phyloP scores from a whole-genome alignment of 192 early-diverging fungal genomes.

The Coemansia sp. region DNA sequence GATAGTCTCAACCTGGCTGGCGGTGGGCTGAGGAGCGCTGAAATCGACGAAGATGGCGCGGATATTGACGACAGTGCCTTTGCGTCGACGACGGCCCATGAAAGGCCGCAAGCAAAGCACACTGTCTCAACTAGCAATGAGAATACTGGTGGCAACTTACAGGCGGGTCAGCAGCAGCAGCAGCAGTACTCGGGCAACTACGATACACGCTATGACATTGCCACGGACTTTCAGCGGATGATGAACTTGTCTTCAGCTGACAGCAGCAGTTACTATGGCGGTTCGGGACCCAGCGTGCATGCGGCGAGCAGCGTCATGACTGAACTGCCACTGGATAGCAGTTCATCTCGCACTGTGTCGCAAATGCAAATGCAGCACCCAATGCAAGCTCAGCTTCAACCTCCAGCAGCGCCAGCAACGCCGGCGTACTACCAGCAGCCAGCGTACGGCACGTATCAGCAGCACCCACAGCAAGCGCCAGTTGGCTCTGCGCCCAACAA shows the following conservation, averaged over 20 bases:
- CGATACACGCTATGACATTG: conserved; percentile 26
- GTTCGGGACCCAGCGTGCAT: not conserved
- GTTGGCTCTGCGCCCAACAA: not conserved
- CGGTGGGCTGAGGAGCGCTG: conserved; percentile 24
- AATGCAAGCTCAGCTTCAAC: not conserved
- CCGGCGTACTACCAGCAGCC: conserved; percentile 1
- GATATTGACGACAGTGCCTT: conserved; percentile 12
- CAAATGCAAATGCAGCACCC: conserved; percentile 9
- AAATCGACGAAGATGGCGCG: not conserved
- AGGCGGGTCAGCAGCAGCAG: not conserved
- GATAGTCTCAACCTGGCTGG: conserved; percentile 44
- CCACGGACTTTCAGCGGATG: conserved; percentile 38
- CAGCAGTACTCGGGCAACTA: conserved; percentile 22
- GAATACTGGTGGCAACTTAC: not conserved
- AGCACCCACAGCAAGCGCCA: not conserved
- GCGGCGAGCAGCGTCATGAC: conserved; percentile 3
- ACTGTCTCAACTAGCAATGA: not conserved
- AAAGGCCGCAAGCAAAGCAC: not conserved
- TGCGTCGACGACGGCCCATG: not conserved
- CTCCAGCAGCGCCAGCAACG: not conserved
- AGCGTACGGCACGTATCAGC: not conserved
- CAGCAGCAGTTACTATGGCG: conserved; percentile 1
- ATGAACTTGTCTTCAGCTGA: conserved; percentile 19
- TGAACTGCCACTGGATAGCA: not conserved
- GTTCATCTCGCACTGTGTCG: not conserved